Conservation (phyloP, 345 rosid genomes). For the Euphorbia tirucalli region DNA sequence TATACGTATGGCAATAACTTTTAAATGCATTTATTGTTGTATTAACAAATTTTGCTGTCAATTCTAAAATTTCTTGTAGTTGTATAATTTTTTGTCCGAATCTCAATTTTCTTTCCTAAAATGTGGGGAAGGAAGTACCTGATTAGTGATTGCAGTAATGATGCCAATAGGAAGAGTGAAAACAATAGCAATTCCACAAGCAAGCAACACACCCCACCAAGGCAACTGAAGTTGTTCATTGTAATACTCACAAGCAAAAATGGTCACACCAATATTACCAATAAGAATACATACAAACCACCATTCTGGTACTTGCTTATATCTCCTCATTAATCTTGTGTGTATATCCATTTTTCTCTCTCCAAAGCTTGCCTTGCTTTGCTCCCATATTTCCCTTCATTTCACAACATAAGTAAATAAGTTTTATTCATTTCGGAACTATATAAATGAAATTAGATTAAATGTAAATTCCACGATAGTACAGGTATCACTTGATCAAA, state of each 20-base stretch:
- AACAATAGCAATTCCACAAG: conserved; percentile 69
- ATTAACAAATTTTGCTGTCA: too few relatives aligned
- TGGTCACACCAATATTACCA: conserved; percentile 57
- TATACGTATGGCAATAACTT: too few relatives aligned
- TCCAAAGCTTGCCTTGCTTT: conserved; percentile 68
- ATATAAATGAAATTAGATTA: too few relatives aligned
- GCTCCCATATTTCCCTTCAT: conserved; percentile 88
- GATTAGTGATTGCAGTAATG: conserved; percentile 94
- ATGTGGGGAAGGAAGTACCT: conserved; percentile 35
- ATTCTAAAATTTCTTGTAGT: too few relatives aligned
- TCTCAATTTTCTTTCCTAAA: background rate
- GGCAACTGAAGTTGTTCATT: conserved; percentile 87
- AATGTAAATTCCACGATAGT: too few relatives aligned
- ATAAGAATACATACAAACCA: conserved; percentile 80
- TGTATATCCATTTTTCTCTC: conserved; percentile 69
- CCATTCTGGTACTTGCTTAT: conserved; percentile 86
- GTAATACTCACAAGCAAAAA: conserved; percentile 83
- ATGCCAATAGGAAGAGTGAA: conserved; percentile 96
- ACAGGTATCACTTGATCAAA: too few relatives aligned
- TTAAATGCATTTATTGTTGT: too few relatives aligned
- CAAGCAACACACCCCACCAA: conserved; percentile 98
- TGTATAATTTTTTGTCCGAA: too few relatives aligned
- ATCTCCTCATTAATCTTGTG: conserved; percentile 69
- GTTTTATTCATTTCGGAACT: background rate
- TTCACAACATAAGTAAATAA: too few relatives aligned